Base-by-base conservation (phyloP, 495 filamentous ascomycete genomes). In the Letharia columbiana region DNA sequence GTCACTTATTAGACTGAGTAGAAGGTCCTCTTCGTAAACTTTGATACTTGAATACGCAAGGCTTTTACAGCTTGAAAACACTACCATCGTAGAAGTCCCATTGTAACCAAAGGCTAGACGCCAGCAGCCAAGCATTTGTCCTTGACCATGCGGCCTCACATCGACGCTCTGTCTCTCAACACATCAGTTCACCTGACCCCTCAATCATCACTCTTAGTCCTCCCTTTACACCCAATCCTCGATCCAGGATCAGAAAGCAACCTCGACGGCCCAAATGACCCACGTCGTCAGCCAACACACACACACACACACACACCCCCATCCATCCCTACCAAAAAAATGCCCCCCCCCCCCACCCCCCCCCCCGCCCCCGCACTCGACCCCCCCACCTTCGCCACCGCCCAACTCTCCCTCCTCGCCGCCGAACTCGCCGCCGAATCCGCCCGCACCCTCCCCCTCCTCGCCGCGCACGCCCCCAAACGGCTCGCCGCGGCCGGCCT, bases 401-500 rank as follows among this genome's bases (percentile, higher is more conserved):
- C 85, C 15, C 93, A 98, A 72, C 87, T 93, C 67, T 68, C 81
- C 40, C 88, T 98, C 65, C 87, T 98, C 52, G 78, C 83, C 60
- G 75, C 79, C 44, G 95, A 98, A 76, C 89, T 91, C 63, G 80
- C 84, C 72, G 86, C 89, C 72, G 95, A 94, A 74, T 83, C 92
- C 57, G 78, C 83, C 40, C 87, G 87, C 73, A 91, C 90, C 52
- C 78, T 88, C 61, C 75, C 83, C 18, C 87, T 96, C 61, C 81
- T 92, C 62, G 83, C 86, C 39, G 81, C 82, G 33, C 81, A 87
- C 61, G 87, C 90, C 20, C 90, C 94, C 20, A 77, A 84, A 0
- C 81, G 86, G 0, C 86, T 98, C 33, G 85, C 92, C 74, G 87
- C 90, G 61, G 91, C 92, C 5, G 94, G 94, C 49, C 83, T 96